A percentile compares a stretch with the other conserved stretches of the same genome.
These are phyloP conservation scores for Paraglomus occultum DNA, from an alignment of 192 early-diverging fungal genomes.

Conservation along the genomic window DNA sequence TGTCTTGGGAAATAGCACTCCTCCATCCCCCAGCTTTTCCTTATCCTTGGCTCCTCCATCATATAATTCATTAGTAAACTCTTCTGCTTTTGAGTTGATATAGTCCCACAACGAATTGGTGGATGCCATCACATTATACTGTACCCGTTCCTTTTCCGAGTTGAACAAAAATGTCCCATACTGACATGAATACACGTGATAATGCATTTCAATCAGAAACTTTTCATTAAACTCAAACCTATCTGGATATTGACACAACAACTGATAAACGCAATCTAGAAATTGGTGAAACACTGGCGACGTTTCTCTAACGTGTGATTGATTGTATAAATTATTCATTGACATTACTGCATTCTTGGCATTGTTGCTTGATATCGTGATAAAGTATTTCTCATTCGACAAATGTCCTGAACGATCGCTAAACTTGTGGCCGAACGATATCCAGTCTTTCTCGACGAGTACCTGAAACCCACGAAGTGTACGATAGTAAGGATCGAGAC, in stretches of 20 bases:
- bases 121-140: slow-evolving; percentile 39
- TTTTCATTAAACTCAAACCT: slow-evolving; percentile 92
- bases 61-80: slow-evolving; percentile 63
- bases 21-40: slow-evolving; percentile 45
- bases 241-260: slow-evolving; percentile 81
- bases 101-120: slow-evolving; percentile 83
- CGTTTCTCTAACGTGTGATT: slow-evolving; percentile 73
- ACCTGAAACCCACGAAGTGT: slow-evolving; percentile 89
- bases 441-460: slow-evolving; percentile 97
- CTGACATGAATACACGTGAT: slow-evolving; percentile 86
- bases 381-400: slow-evolving; percentile 72
- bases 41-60: slow-evolving; percentile 46
- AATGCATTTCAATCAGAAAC: slow-evolving; percentile 78
- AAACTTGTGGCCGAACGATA: slow-evolving; percentile 97
- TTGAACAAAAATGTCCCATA: slow-evolving; percentile 96
- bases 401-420: slow-evolving; percentile 87
- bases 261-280: slow-evolving; percentile 94
- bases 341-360: slow-evolving; percentile 58
- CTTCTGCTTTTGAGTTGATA: slow-evolving; percentile 54
- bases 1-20: slow-evolving; percentile 61
- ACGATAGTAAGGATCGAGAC: slow-evolving; percentile 95
- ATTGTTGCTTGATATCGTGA: slow-evolving; percentile 48
- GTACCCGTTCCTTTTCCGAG: slow-evolving; percentile 71
- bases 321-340: slow-evolving; percentile 56
- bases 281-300: slow-evolving; percentile 98